A percentile compares a stretch with the other conserved stretches of the same genome.
Conservation (phyloP, 306 rosid species). For the Abrus pulchellus region DNA sequence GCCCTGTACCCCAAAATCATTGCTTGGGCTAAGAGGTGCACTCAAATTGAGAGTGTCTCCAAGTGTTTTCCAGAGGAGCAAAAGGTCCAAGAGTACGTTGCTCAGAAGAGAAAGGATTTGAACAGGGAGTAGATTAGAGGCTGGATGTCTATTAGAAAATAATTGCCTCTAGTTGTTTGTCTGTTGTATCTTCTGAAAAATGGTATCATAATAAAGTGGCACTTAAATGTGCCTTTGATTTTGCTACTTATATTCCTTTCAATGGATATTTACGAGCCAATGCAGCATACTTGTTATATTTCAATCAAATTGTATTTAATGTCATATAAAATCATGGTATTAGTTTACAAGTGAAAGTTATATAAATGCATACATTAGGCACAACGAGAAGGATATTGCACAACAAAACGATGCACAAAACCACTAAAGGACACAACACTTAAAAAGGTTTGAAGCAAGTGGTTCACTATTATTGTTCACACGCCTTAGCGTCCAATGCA, state of each 20-base stretch:
- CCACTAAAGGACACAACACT: not conserved
- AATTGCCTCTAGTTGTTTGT: not conserved
- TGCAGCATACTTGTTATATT: not conserved
- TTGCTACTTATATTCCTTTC: not conserved
- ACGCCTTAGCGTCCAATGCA: not conserved
- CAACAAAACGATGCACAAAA: not conserved
- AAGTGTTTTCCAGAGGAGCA: constrained; percentile 52
- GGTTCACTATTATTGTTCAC: not conserved
- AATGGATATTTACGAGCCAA: not conserved
- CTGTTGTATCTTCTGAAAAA: not conserved
- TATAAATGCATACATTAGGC: not conserved
- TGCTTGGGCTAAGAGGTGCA: constrained; percentile 59
- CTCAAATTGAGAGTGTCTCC: constrained; percentile 46
- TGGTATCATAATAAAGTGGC: not conserved
- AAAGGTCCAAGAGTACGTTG: constrained; percentile 31
- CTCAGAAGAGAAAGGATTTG: not conserved
- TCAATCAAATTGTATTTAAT: not conserved
- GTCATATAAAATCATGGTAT: not conserved
- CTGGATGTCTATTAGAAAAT: not conserved
- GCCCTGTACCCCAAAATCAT: constrained; percentile 50
- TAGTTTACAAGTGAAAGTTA: not conserved
- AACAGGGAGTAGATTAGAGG: not conserved
- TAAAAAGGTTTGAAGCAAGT: not conserved
- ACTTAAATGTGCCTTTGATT: constrained; percentile 6
- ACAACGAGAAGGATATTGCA: not conserved